phyloP scores from a whole-genome alignment of 1,284 basidiomycete species.

The Trichosporon sp. region DNA sequence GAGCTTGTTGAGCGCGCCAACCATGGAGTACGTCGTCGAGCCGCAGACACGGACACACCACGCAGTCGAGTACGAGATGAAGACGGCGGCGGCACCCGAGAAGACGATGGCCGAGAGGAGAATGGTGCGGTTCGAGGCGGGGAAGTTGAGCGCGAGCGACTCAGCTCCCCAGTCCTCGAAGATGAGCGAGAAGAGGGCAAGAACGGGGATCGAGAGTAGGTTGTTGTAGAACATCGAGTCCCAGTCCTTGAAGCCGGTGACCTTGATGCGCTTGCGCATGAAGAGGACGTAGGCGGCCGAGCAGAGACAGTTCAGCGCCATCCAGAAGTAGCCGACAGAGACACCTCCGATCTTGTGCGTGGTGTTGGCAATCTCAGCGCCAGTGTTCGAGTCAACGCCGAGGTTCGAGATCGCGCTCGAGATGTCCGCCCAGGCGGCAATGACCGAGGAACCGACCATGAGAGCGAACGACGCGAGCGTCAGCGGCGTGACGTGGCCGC shows the following conservation, averaged over 20 bases:
- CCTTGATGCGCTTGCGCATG: conserved; percentile 97
- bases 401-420: conserved; percentile 53
- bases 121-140: conserved; percentile 74
- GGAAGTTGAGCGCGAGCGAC: conserved; percentile 84
- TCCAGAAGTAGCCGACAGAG: conserved; percentile 90
- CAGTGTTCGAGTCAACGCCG: conserved; percentile 51
- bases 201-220: conserved; percentile 87
- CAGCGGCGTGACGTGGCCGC: conserved; percentile 80
- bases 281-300: conserved; percentile 92
- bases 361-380: conserved; percentile 42
- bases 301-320: conserved; percentile 86
- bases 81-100: conserved; percentile 94
- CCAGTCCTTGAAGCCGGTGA: conserved; percentile 98
- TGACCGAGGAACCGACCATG: conserved; percentile 94
- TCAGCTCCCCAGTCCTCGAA: conserved; percentile 87
- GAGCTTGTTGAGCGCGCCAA: conserved; percentile 96
- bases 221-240: conserved; percentile 99
- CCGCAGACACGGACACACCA: conserved; percentile 97
- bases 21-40: conserved; percentile 99
- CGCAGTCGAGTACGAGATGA: conserved; percentile 97
- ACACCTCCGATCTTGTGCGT: conserved; percentile 54
- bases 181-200: conserved; percentile 78
- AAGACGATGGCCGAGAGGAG: conserved; percentile 88
- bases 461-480: conserved; percentile 87
- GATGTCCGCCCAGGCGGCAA: conserved; percentile 94